Evolutionary conservation across 306 rosid species (phyloP).

Genomic region (Prunus mira): DNA sequence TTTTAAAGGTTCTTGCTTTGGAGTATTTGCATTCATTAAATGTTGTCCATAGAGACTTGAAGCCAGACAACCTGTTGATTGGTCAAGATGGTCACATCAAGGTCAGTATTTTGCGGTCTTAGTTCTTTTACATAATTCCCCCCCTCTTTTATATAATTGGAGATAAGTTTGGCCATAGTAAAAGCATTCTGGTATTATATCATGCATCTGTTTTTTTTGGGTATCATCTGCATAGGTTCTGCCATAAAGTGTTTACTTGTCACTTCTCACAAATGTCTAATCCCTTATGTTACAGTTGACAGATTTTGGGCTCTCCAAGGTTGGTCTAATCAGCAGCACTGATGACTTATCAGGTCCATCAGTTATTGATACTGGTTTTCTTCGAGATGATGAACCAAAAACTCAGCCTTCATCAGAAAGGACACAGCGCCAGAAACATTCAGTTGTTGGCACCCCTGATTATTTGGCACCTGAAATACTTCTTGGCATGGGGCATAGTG

Average conservation of each 20-base stretch:
- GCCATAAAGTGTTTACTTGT: conserved; percentile 16
- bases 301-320: conserved; percentile 97
- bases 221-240: not conserved
- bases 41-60: conserved; percentile 93
- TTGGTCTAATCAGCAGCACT: conserved; percentile 96
- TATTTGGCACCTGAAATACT: conserved; percentile 99
- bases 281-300: conserved; percentile 67
- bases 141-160: not conserved
- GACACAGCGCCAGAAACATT: conserved; percentile 63
- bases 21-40: conserved; percentile 84
- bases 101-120: conserved; percentile 45
- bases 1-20: conserved; percentile 87
- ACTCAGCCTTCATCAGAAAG: conserved; percentile 47
- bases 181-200: not conserved
- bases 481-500: conserved; percentile 99
- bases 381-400: conserved; percentile 52
- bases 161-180: not conserved
- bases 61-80: conserved; percentile 96
- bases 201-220: not conserved
- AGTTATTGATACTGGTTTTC: conserved; percentile 41
- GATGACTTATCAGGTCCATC: conserved; percentile 84
- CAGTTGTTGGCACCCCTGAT: conserved; percentile 94
- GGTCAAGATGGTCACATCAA: conserved; percentile 97
- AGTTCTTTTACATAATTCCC: not conserved
- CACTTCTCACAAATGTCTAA: conserved; percentile 32